Evolutionary conservation across 2,329 filamentous ascomycete genomes (phyloP).

Genomic region (Paraphoma sp.): DNA sequence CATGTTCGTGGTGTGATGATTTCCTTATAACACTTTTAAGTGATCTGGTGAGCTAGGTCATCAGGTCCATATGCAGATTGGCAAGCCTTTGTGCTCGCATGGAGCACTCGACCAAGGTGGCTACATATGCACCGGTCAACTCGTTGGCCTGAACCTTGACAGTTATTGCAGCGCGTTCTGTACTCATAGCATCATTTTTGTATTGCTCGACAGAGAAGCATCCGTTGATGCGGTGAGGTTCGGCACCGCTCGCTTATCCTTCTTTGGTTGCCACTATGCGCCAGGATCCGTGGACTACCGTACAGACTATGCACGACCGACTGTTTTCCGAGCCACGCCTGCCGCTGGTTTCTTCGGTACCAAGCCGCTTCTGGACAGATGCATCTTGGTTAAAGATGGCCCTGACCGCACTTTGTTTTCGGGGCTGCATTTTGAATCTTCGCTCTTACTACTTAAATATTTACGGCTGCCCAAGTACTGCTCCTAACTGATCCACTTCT

Average conservation of each 20-base stretch:
- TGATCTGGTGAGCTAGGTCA: background rate
- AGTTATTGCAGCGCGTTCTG: no score
- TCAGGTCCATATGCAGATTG: background rate
- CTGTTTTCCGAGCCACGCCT: slow-evolving; percentile 26
- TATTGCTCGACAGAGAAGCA: background rate
- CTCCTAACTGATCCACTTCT: background rate
- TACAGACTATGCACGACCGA: slow-evolving; percentile 19
- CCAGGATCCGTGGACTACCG: slow-evolving; percentile 20
- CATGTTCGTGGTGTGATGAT: background rate
- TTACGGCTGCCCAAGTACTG: background rate
- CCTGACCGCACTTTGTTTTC: slow-evolving; percentile 28
- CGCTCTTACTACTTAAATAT: background rate
- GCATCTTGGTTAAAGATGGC: slow-evolving; percentile 25
- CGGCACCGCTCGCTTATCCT: slow-evolving; percentile 26
- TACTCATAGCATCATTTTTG: background rate
- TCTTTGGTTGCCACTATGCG: slow-evolving; percentile 14
- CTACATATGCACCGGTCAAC: no score
- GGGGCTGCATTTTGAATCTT: background rate
- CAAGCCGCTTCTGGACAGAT: slow-evolving; percentile 23
- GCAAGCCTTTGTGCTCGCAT: background rate
- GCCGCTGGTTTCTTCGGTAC: slow-evolving; percentile 10
- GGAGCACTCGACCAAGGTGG: no score
- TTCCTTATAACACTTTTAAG: no score
- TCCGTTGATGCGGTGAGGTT: slow-evolving; percentile 24
- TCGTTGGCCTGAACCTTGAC: no score